Conservation (phyloP, 306 rosid species). For the Pyrus betulifolia region DNA sequence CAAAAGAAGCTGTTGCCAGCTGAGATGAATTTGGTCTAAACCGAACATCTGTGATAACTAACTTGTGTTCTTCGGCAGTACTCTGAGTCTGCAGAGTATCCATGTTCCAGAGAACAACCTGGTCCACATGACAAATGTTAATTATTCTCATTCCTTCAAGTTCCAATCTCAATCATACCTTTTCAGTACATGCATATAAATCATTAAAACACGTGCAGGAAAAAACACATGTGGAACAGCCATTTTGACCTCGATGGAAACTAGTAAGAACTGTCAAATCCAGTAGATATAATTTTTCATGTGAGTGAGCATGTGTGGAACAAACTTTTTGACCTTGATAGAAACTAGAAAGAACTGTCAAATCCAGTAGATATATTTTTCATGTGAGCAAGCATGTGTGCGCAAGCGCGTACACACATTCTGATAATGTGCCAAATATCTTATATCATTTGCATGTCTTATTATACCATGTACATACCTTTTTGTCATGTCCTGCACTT, state of each 20-base stretch:
- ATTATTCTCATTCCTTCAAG: background rate
- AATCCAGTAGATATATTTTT: background rate
- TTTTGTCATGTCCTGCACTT: conserved; percentile 95
- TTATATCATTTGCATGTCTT: background rate
- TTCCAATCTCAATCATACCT: background rate
- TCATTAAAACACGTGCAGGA: background rate
- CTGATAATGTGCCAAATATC: background rate
- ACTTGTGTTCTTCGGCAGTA: conserved; percentile 67
- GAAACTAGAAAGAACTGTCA: background rate
- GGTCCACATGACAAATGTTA: conserved; percentile 12
- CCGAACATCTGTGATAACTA: conserved; percentile 79
- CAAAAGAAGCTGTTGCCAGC: conserved; percentile 85
- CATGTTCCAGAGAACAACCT: conserved; percentile 95
- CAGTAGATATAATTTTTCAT: background rate
- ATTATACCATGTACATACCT: conserved; percentile 36
- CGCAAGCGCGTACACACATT: background rate
- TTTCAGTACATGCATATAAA: background rate
- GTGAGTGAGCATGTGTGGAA: background rate
- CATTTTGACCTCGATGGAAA: background rate
- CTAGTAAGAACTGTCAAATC: background rate
- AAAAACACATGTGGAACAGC: background rate
- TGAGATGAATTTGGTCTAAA: conserved; percentile 88
- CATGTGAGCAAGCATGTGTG: background rate
- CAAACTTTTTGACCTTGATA: background rate
- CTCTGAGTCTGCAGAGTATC: conserved; percentile 70